Evolutionary conservation across 2,329 filamentous ascomycete species (phyloP).

Genomic region (Ophiostoma sp.): DNA sequence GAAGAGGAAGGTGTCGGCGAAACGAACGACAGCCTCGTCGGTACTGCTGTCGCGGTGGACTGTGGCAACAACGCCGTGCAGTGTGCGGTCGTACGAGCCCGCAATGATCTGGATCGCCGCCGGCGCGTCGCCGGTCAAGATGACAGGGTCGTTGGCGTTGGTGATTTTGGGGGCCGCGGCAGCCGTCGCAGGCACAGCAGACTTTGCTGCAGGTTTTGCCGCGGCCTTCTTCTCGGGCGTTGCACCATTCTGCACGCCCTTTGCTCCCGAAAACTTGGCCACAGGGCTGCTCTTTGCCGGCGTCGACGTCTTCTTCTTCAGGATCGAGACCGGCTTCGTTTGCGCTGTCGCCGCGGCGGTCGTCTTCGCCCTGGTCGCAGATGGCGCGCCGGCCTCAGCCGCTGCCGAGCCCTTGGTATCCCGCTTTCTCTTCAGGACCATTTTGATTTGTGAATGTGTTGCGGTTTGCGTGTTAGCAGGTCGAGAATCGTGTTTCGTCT

Average conservation of each 20-base stretch:
- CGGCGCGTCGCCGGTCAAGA: slow-evolving; percentile 24
- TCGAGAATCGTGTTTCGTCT: not conserved
- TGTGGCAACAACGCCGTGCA: slow-evolving; percentile 83
- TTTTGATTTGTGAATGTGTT: not conserved
- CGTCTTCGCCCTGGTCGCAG: slow-evolving; percentile 17
- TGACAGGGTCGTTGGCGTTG: not conserved
- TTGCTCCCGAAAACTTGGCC: not conserved
- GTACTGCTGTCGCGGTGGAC: slow-evolving; percentile 37
- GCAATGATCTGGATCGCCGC: slow-evolving; percentile 81
- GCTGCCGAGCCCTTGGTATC: slow-evolving; percentile 18
- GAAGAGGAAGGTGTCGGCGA: slow-evolving; percentile 92
- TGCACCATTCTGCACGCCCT: not conserved
- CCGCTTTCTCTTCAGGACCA: slow-evolving; percentile 25
- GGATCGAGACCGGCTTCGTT: slow-evolving; percentile 15
- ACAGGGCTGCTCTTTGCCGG: not conserved
- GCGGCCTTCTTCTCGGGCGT: slow-evolving; percentile 30
- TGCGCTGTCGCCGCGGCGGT: slow-evolving; percentile 10
- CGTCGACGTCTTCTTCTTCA: slow-evolving; percentile 14
- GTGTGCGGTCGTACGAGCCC: slow-evolving; percentile 87
- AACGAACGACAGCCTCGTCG: slow-evolving; percentile 36
- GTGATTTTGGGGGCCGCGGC: not conserved
- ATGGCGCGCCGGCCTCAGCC: slow-evolving; percentile 7
- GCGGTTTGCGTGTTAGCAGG: not conserved
- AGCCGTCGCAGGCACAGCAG: not conserved
- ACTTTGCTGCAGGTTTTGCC: slow-evolving; percentile 28